Percentiles rank a stretch among this genome's conserved stretches.
phyloP scores from a whole-genome alignment of 2,329 filamentous ascomycete species.

The Fusarium marasasianum region DNA sequence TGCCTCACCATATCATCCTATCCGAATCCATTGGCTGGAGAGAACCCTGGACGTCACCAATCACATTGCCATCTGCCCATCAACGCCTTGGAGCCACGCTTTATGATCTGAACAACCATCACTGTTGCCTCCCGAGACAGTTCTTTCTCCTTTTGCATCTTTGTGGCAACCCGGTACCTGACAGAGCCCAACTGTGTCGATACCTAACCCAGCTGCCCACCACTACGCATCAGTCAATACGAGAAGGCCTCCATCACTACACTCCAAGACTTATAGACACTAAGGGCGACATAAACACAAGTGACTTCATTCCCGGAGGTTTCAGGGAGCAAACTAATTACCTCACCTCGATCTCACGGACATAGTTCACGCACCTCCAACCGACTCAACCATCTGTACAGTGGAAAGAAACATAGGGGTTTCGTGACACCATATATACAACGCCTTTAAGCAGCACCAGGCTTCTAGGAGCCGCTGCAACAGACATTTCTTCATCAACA shows the following conservation, averaged over 20 bases:
- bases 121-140: slow-evolving; percentile 44
- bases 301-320: background rate
- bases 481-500: slow-evolving; percentile 14
- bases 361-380: background rate
- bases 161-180: slow-evolving; percentile 34
- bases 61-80: slow-evolving; percentile 45
- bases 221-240: slow-evolving; percentile 31
- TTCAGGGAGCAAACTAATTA: background rate
- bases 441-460: slow-evolving; percentile 26
- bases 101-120: slow-evolving; percentile 38
- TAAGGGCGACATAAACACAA: slow-evolving; percentile 10
- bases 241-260: slow-evolving; percentile 27
- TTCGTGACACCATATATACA: slow-evolving; percentile 17
- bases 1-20: slow-evolving; percentile 48
- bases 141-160: slow-evolving; percentile 36
- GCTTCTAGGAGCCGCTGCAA: slow-evolving; percentile 34
- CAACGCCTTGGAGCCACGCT: slow-evolving; percentile 44
- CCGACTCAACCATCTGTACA: background rate
- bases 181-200: slow-evolving; percentile 36
- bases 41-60: slow-evolving; percentile 47
- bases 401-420: slow-evolving; percentile 1
- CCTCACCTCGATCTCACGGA: background rate
- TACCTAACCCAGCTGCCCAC: slow-evolving; percentile 42
- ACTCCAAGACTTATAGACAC: slow-evolving; percentile 14
- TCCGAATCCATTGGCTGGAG: slow-evolving; percentile 48